Evolutionary conservation across 208 protist genomes (phyloP), one percentile per base, ranked within the genome.

Genomic region (Acanthamoeba sp.): DNA sequence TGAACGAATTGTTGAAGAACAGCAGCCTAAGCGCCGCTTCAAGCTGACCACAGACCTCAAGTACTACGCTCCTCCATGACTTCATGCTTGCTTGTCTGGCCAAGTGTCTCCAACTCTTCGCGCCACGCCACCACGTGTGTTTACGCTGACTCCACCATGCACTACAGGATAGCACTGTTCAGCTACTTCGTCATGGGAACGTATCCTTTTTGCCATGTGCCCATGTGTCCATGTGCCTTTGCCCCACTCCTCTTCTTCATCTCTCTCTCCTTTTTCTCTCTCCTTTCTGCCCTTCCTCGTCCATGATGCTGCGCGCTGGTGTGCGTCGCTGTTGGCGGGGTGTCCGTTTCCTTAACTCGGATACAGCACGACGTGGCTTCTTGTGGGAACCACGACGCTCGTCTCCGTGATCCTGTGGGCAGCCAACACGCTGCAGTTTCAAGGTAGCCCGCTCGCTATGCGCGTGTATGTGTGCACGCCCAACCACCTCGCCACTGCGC

Each of bases 391-490:
- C 29, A 89, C 80, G 22, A 89, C 80, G 4, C 52, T 89, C 12
- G 80, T 64, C 24, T 89, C 80, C 29, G 42, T 64, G n/a, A 55
- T 89, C 29, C 45, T 89, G 29, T 89, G 52, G 48, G 48, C 52
- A 3, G 80, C 80, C 80, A 89, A 89, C 80, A 89, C 80, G n/a
- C 29, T 89, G 1, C 80, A 64, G 48, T 89, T 89, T 22, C 80
- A 89, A 29, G 80, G 48, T 55, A 22, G 27, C 12, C 20, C 9
- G 6, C 62, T 80, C 18, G 71, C 32, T 27, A 1, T 40, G n/a
- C n/a, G n/a, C n/a, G 52, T 1, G 18, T 20, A 6, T 59, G 52
- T 59, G 18, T 20, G 1, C 22, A 62, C 55, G 10, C 22, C n/a
- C n/a, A n/a, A n/a, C n/a, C n/a, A n/a, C n/a, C n/a, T n/a, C n/a